Evolutionary conservation across 768 basidiomycete species (phyloP), one percentile per base, ranked within the genome.

Genomic region (Xanthoconium stramineum): DNA sequence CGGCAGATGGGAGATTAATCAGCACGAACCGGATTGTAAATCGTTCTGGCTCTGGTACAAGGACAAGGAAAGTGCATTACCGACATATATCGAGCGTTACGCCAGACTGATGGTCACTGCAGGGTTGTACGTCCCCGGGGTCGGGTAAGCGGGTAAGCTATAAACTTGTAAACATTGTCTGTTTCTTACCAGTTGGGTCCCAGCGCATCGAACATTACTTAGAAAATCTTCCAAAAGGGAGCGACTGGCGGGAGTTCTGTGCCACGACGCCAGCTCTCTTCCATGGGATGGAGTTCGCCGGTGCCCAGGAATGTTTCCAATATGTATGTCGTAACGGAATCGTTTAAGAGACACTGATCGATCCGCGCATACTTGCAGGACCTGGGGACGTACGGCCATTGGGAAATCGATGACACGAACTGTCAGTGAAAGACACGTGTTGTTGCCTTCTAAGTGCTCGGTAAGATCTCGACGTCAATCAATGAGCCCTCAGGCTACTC

Each of bases 191-290:
- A 2, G 13, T 15, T 11, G n/a, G 10, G 8, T 15, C 2, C 2
- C 47, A 73, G 70, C 63, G 62, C 29, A 64, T 72, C 50, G 69
- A 73, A 20, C 65, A 69, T 2, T 67, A 60, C 43, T 47, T 74
- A 9, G 63, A 65, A n/a, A 66, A 69, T 15, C 61, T 74, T 15
- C 70, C 66, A 8, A 4, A 6, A 8, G 67, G 70, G 7, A 49
- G 62, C 15, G 65, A 67, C 28, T 74, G 71, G 71, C 57, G 60
- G 11, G 62, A 65, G 46, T 68, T 73, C 46, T 73, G 72, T 47
- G 67, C 72, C 14, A 71, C 71, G 8, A 73, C 72, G 2, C 72
- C 72, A 0, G 65, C 52, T 1, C 51, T 35, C 12, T 70, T 73
- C 55, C 57, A 17, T n/a, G 60, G 61, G 7, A 47, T 70, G 53